Evolutionary conservation across 108 stramenopile genomes (phyloP).

Genomic region (Fistulifera pelliculosa): DNA sequence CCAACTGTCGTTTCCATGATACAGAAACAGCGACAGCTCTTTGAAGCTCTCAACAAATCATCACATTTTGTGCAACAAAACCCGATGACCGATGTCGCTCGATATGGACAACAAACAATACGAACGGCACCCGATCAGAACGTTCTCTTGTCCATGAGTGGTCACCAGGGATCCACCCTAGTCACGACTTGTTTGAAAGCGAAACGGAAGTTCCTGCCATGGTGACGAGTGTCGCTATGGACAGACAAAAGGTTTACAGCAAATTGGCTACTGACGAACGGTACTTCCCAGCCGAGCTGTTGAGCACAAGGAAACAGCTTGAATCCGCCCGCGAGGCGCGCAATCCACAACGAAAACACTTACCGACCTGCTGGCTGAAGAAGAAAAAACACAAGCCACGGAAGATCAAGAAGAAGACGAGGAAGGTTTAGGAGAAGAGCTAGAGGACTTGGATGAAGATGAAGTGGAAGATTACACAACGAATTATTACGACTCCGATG

Average conservation of each 20-base stretch:
- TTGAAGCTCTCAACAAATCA: slow-evolving; percentile 49
- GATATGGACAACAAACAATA: slow-evolving; percentile 18
- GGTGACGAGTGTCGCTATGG: slow-evolving; percentile 20
- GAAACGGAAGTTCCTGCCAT: slow-evolving; percentile 7
- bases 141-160: slow-evolving; percentile 3
- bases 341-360: background rate
- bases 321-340: slow-evolving; percentile 3
- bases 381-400: slow-evolving; percentile 3
- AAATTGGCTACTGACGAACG: slow-evolving; percentile 27
- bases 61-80: slow-evolving; percentile 43
- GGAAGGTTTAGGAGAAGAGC: slow-evolving; percentile 37
- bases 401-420: slow-evolving; percentile 2
- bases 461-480: slow-evolving; percentile 61
- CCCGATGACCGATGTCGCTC: slow-evolving; percentile 52
- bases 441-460: slow-evolving; percentile 58
- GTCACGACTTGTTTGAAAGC: slow-evolving; percentile 8
- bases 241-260: slow-evolving; percentile 12
- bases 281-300: slow-evolving; percentile 52
- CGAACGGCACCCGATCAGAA: slow-evolving; percentile 15
- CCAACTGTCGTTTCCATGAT: slow-evolving; percentile 38
- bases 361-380: background rate
- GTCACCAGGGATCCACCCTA: no score
- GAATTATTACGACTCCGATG: slow-evolving; percentile 63
- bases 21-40: slow-evolving; percentile 52
- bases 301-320: slow-evolving; percentile 5